Percentiles rank a stretch among this genome's conserved stretches.
These are phyloP conservation scores for Sporothrix inflata DNA, from an alignment of 2,329 filamentous ascomycete species.

Conservation along the genomic window DNA sequence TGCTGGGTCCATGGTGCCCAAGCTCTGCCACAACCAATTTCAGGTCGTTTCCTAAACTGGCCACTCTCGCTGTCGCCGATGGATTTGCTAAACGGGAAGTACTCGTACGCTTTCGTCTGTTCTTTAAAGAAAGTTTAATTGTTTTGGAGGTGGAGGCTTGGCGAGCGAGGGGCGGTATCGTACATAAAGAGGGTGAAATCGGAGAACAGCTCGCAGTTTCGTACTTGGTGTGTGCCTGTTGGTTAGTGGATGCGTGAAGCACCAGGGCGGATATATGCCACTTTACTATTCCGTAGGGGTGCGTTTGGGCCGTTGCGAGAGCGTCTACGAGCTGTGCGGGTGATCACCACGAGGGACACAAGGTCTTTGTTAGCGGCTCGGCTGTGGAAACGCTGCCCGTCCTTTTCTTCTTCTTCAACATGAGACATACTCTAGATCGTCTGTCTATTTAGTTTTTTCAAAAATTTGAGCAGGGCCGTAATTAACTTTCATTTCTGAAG, in stretches of 20 bases:
- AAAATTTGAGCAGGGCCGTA: not conserved
- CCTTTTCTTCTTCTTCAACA: not conserved
- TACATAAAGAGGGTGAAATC: not conserved
- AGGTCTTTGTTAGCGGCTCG: not conserved
- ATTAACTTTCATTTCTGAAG: not conserved
- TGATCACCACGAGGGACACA: not conserved
- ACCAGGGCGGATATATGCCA: not conserved
- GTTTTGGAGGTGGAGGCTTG: not conserved
- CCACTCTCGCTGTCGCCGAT: conserved; percentile 19
- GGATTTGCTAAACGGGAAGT: too few relatives aligned
- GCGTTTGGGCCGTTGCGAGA: too few relatives aligned
- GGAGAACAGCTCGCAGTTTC: not conserved
- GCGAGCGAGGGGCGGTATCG: not conserved
- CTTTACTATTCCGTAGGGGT: too few relatives aligned
- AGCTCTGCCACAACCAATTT: not conserved
- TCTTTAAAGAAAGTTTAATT: not conserved
- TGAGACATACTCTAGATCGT: not conserved
- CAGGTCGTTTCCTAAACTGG: not conserved
- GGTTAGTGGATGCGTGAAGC: not conserved
- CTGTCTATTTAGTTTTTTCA: not conserved
- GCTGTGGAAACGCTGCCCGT: not conserved
- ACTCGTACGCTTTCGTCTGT: not conserved
- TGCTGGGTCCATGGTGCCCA: not conserved
- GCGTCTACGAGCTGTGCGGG: too few relatives aligned
- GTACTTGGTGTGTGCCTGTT: not conserved